Evolutionary conservation across 140 eudicot species (phyloP).

Genomic region (Bidens hawaiensis): DNA sequence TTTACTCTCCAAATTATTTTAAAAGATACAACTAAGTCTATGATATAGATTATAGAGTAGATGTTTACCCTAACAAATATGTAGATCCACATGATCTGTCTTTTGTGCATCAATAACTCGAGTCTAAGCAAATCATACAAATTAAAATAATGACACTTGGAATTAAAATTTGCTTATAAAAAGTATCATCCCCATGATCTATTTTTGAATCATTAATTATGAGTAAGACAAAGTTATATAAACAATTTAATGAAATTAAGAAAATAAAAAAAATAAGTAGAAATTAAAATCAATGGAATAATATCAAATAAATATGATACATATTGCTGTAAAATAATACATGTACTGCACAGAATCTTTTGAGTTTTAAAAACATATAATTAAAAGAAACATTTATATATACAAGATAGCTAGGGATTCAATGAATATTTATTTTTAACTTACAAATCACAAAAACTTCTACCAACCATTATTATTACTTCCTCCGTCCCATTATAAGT

Average conservation of each 20-base stretch:
- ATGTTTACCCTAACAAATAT: background rate
- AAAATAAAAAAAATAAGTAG: background rate
- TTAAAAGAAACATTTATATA: too few species aligned
- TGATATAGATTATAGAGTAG: background rate
- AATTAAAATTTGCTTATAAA: background rate
- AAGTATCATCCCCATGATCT: background rate
- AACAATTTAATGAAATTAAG: background rate
- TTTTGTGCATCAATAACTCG: background rate
- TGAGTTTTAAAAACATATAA: too few species aligned
- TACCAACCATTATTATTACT: too few species aligned
- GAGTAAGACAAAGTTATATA: background rate
- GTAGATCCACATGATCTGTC: background rate
- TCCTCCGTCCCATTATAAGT: too few species aligned
- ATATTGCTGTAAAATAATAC: background rate
- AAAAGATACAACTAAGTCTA: background rate
- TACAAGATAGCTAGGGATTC: too few species aligned
- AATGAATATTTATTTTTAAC: too few species aligned
- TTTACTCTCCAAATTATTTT: background rate
- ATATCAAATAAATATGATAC: background rate
- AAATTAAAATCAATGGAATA: background rate
- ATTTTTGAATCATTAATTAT: background rate
- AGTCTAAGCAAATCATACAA: background rate
- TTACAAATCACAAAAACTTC: too few species aligned
- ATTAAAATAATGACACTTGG: background rate
- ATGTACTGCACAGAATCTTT: constrained; percentile 5